Evolutionary conservation across 1,139 yeast species (phyloP), one percentile per base, ranked within the genome.

Genomic region (Sugiyamaella novakii): DNA sequence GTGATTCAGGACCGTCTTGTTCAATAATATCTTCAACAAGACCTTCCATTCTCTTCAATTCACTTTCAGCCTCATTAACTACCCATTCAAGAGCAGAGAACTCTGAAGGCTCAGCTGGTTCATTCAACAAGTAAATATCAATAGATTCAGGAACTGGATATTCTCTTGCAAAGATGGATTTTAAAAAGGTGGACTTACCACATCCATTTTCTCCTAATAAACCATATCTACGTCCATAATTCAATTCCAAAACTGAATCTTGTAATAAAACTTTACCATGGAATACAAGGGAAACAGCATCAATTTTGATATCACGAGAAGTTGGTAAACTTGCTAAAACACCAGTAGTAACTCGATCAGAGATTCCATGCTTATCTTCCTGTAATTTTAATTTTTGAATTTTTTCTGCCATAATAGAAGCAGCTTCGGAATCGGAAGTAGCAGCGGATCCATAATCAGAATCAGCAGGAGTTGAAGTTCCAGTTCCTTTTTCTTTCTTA

Each of bases 301-400:
- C 84, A 62, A 92, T 70, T 74, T 94, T 94, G 66, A 92, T 75
- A 81, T 92, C 99, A 72, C 98, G 83, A 22, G 98, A 89, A 18
- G 98, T 91, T 37, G 69, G 78, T 69, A 92, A 76, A 46, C 96
- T 87, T 55, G 85, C 92, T 68, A 92, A 77, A 49, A 94, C 98
- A 77, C 98, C 99, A 38, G 98, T 92, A 60, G 94, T 87, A 58
- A 92, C 98, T 77, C 98, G 87, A 71, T 92, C 99, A 39, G 96
- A 87, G 53, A 92, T 69, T 61, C 98, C 98, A 64, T 89, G 84
- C 66, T 87, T 84, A 70, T 92, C 98, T 66, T 87, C 84, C 73
- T 92, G 98, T 65, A 91, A 75, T 71, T 91, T 91, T 73, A 92
- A 78, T 71, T 87, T 84, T 56, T 84, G 87, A 66, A 92, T 81